Evolutionary conservation across 2,329 filamentous ascomycete genomes (phyloP), one percentile per base, ranked within the genome.

Genomic region (Ceratocystis albifundus): DNA sequence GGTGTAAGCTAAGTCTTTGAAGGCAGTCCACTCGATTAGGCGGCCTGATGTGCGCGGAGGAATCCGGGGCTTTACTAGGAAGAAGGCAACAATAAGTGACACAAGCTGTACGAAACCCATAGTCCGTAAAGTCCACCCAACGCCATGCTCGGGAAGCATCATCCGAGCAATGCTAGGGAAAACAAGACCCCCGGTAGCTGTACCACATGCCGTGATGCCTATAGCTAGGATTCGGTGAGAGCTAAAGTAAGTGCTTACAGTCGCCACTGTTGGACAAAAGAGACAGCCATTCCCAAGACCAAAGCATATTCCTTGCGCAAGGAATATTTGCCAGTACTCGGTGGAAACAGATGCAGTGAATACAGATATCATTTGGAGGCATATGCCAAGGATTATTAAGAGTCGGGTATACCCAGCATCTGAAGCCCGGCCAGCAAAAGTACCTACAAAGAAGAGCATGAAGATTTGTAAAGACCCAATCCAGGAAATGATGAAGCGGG

Each of bases 171-270:
- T 69, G 22, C 62, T 57, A 15, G 84, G 84, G 70, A 83, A 86
- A 6, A 86, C 72, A 1, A 86, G 75, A 1, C 83, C 83, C 10
- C 84, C 84, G 8, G 86, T 79, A 22, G 80, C 82, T 64, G 80
- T 82, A 8, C 86, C 86, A 25, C 79, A 78, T 0, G 85, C 84
- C 1, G 81, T 78, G 22, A 88, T 73, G 15, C 86, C 86, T 64
- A 88, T 80, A 8, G 82, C 85, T 1, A 88, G 74, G 0, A 81
- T 80, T 59, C 83, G 78, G 68, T 77, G 80, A 57, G 75, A 78
- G 65, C 75, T 76, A 71, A 88, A 89, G 70, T 89, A 89, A 10
- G 86, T 86, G 3, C 85, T 82, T 1, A 89, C 75, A 2, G 87
- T 80, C 1, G 86, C 82, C 41, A 89, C 79, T 53, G 80, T 78